Conservation (phyloP, 768 basidiomycete species). For the Lactarius sanguifluus region DNA sequence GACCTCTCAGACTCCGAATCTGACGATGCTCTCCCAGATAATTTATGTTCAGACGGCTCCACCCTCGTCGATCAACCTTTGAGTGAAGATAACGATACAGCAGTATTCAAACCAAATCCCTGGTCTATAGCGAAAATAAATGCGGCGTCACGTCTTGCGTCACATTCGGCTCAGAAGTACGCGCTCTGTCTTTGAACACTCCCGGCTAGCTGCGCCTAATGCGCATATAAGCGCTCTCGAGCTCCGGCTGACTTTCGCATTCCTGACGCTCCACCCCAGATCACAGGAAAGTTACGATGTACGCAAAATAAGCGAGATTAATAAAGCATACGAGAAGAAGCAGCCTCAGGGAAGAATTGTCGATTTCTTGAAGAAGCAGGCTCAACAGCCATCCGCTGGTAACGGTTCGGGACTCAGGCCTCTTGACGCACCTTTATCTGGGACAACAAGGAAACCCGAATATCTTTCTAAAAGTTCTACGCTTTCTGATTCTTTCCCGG, state of each 20-base stretch:
- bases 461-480: not conserved
- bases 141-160: slow-evolving; percentile 59
- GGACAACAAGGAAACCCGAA: not conserved
- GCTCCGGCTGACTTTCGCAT: not conserved
- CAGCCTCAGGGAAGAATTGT: slow-evolving; percentile 39
- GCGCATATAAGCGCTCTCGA: slow-evolving; percentile 13
- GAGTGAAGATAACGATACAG: slow-evolving; percentile 51
- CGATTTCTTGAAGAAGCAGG: slow-evolving; percentile 49
- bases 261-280: slow-evolving; percentile 10
- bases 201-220: not conserved
- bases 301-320: not conserved
- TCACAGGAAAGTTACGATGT: not conserved
- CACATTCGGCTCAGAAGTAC: slow-evolving; percentile 38
- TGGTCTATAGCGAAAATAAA: slow-evolving; percentile 82
- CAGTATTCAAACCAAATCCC: slow-evolving; percentile 70
- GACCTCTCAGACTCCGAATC: slow-evolving; percentile 31
- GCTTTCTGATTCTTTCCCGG: not conserved
- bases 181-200: slow-evolving; percentile 1
- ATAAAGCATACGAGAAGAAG: slow-evolving; percentile 18
- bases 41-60: slow-evolving; percentile 20
- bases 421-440: slow-evolving; percentile 2
- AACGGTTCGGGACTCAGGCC: slow-evolving; percentile 20
- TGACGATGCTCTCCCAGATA: slow-evolving; percentile 23
- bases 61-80: slow-evolving; percentile 35
- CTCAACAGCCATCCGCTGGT: slow-evolving; percentile 27